phyloP scores from a whole-genome alignment of 73 alveolate genomes.

The Blepharisma stoltei region DNA sequence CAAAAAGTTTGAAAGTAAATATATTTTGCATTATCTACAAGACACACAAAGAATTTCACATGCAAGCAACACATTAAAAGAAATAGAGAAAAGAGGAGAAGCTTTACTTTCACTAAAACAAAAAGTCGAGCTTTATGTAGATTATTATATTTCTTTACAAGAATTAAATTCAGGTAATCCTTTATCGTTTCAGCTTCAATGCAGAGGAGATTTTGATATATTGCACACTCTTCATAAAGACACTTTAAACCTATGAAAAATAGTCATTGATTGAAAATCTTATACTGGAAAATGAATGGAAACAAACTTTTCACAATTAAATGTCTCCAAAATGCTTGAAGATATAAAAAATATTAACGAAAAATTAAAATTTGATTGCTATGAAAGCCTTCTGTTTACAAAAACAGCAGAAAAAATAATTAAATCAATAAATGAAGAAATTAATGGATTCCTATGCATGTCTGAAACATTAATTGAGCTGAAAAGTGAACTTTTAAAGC shows the following conservation, averaged over 20 bases:
- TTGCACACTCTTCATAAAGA: slow-evolving; percentile 54
- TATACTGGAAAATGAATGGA: slow-evolving; percentile 58
- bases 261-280: slow-evolving; percentile 66
- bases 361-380: slow-evolving; percentile 47
- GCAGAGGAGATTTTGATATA: slow-evolving; percentile 52
- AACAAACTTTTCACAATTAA: slow-evolving; percentile 56
- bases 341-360: slow-evolving; percentile 48
- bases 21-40: slow-evolving; percentile 51
- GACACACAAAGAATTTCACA: slow-evolving; percentile 63
- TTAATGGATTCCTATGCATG: slow-evolving; percentile 52
- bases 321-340: slow-evolving; percentile 48
- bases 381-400: slow-evolving; percentile 41
- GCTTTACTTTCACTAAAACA: slow-evolving; percentile 65
- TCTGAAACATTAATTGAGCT: slow-evolving; percentile 49
- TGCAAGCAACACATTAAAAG: slow-evolving; percentile 65
- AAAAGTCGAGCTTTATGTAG: slow-evolving; percentile 63
- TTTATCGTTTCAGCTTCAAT: slow-evolving; percentile 34
- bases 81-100: slow-evolving; percentile 62
- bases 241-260: slow-evolving; percentile 62
- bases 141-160: slow-evolving; percentile 30
- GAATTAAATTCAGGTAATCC: neutral
- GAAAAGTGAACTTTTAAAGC: slow-evolving; percentile 47
- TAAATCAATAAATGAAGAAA: slow-evolving; percentile 37
- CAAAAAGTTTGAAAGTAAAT: slow-evolving; percentile 64
- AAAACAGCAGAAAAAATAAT: slow-evolving; percentile 44